Percentiles rank a stretch among this genome's conserved stretches.
Evolutionary conservation across 768 basidiomycete genomes (phyloP).

Genomic region (Amanita exitialis): DNA sequence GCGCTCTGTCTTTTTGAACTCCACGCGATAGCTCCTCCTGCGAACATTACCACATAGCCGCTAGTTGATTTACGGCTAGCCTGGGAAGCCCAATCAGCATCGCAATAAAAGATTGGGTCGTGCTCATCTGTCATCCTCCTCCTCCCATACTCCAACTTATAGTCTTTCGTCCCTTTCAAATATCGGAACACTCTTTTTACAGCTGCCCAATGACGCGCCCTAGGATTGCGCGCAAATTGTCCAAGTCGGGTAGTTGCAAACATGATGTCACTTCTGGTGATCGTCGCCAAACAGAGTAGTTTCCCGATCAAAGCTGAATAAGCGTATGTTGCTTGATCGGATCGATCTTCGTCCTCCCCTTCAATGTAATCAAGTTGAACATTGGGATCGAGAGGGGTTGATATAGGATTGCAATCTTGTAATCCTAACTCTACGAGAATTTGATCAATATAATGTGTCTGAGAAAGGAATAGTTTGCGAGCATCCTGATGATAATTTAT

Average conservation of each 20-base stretch:
- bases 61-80: constrained; percentile 9
- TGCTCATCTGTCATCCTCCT: too few relatives aligned
- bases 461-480: too few relatives aligned
- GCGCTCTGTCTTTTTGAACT: constrained; percentile 23
- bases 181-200: too few relatives aligned
- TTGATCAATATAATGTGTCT: too few relatives aligned
- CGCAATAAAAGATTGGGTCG: constrained; percentile 7
- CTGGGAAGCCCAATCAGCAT: constrained; percentile 10
- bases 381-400: too few relatives aligned
- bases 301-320: constrained; percentile 21
- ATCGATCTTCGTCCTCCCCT: background rate
- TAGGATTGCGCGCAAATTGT: constrained; percentile 23
- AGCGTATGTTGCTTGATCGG: too few relatives aligned
- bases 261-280: constrained; percentile 28
- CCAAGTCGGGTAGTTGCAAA: constrained; percentile 21
- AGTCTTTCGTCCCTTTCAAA: too few relatives aligned
- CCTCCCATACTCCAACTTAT: too few relatives aligned
- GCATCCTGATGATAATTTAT: constrained; percentile 6
- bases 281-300: constrained; percentile 23
- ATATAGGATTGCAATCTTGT: too few relatives aligned
- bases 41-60: constrained; percentile 8
- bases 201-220: constrained; percentile 23
- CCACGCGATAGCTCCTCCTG: constrained; percentile 15
- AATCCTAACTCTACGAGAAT: too few relatives aligned
- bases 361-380: too few relatives aligned